Conservation (phyloP, 495 filamentous ascomycete species). For the Aspergillus egyptiacus region DNA sequence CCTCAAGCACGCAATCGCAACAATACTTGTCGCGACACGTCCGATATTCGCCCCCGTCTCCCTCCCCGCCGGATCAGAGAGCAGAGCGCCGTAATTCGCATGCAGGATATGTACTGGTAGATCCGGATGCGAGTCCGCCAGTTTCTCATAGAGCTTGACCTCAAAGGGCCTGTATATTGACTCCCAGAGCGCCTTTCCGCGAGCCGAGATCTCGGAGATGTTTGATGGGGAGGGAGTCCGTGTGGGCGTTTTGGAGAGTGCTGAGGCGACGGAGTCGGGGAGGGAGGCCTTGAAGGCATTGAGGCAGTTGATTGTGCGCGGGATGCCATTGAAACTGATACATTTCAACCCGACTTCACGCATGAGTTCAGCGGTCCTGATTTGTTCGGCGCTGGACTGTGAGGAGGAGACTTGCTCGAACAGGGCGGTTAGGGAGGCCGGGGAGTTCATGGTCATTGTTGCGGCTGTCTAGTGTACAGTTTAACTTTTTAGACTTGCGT, state of each 20-base stretch:
- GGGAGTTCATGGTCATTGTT: slow-evolving; percentile 72
- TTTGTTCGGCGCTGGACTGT: slow-evolving; percentile 29
- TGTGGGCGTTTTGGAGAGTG: slow-evolving; percentile 44
- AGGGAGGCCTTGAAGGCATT: slow-evolving; percentile 56
- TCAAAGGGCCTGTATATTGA: slow-evolving; percentile 68
- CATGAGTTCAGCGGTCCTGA: slow-evolving; percentile 66
- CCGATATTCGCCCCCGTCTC: slow-evolving; percentile 48
- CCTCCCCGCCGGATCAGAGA: slow-evolving; percentile 61
- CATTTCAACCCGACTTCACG: slow-evolving; percentile 76
- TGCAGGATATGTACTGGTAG: slow-evolving; percentile 70
- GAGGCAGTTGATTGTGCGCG: slow-evolving; percentile 72
- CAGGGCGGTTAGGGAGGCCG: slow-evolving; percentile 53
- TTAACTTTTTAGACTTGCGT: not conserved
- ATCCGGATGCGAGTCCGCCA: slow-evolving; percentile 67
- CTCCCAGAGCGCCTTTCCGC: slow-evolving; percentile 61
- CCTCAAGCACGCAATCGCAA: slow-evolving; percentile 63
- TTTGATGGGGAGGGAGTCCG: slow-evolving; percentile 44
- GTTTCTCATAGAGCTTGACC: slow-evolving; percentile 57
- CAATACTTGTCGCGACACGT: slow-evolving; percentile 57
- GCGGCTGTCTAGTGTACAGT: slow-evolving; percentile 62
- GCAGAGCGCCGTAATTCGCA: slow-evolving; percentile 61
- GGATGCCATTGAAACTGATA: slow-evolving; percentile 80
- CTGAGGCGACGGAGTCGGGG: slow-evolving; percentile 38
- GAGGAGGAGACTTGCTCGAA: slow-evolving; percentile 46
- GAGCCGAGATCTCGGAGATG: slow-evolving; percentile 43